Conservation (phyloP, 192 early-diverging fungal species). For the Dissophora globulifera region DNA sequence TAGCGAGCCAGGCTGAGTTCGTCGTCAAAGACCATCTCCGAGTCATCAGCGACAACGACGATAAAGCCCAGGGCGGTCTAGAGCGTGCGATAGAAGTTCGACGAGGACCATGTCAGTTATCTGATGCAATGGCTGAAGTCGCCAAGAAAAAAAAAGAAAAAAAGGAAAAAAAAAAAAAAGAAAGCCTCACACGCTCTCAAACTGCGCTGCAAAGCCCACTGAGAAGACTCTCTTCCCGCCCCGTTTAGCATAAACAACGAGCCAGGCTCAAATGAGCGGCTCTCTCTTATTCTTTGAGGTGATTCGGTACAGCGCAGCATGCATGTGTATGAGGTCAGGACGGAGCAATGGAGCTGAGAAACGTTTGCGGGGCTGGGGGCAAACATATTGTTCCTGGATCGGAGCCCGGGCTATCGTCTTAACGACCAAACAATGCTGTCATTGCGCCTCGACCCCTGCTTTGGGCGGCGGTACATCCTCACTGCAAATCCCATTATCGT, state of each 20-base stretch:
- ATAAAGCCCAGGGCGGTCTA: constrained; percentile 52
- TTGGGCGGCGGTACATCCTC: too few relatives aligned
- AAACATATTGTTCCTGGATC: background rate
- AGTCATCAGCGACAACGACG: constrained; percentile 46
- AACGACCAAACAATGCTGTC: background rate
- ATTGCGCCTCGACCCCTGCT: background rate
- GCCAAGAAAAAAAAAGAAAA: background rate
- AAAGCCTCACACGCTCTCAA: too few relatives aligned
- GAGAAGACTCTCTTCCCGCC: too few relatives aligned
- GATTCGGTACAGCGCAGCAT: constrained; percentile 10
- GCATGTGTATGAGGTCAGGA: background rate
- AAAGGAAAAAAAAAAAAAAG: background rate
- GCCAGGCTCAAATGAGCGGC: constrained; percentile 1
- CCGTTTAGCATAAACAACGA: constrained; percentile 10
- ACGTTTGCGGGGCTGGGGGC: too few relatives aligned
- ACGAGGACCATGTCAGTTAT: too few relatives aligned
- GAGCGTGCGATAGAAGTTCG: background rate
- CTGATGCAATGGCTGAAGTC: background rate
- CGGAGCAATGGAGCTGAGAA: too few relatives aligned
- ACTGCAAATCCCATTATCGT: too few relatives aligned
- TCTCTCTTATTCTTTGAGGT: constrained; percentile 2
- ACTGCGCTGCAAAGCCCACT: too few relatives aligned
- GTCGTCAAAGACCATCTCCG: constrained; percentile 49
- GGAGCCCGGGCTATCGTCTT: too few relatives aligned
- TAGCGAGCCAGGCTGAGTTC: constrained; percentile 30